Evolutionary conservation across 2,329 filamentous ascomycete species (phyloP), one percentile per base, ranked within the genome.

Genomic region (Albophoma yamanashiensis): DNA sequence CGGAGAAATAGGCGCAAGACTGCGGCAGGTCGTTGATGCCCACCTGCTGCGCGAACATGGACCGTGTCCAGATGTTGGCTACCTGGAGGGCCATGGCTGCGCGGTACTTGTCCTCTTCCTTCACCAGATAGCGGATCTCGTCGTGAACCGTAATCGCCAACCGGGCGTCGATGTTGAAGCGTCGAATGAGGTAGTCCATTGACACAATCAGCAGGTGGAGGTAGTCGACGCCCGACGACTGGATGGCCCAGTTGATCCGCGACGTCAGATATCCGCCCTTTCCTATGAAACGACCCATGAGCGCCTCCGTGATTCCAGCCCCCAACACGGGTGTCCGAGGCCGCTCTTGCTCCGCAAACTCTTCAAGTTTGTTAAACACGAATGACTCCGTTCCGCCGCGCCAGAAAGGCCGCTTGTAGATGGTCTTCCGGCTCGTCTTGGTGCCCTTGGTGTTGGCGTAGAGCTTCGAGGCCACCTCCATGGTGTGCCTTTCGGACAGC

Each of bases 221-320:
- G 72, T 99, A 99, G 73, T 99, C 95, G 4, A 97, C 93, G 6
- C 95, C 94, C 0, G 91, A 96, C 0, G 92, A 97, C 69, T 99
- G 94, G 66, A 99, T 97, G 3, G 94, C 94, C 94, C 94, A 99
- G 71, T 99, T 99, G 75, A 99, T 97, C 40, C 95, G 88, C 22
- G 89, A 95, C 1, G 94, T 97, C 77, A 99, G 88, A 75, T 96
- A 99, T 27, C 88, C 91, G 42, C 92, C 92, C 69, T 91, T 94
- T 73, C 83, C 90, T 67, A 99, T 87, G 69, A 89, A 96, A 20
- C 90, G 87, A 58, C 87, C 82, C 88, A 96, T 95, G 25, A 99
- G 78, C 0, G 95, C 94, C 75, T 99, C 92, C 0, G 94, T 99
- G 65, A 99, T 99, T 20, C 92, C 93, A 12, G 94, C 94, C 3